A percentile compares a stretch with the other conserved stretches of the same genome.
These are phyloP conservation scores for Cajanus cajan DNA, from an alignment of 306 rosid genomes.

Conservation along the genomic window DNA sequence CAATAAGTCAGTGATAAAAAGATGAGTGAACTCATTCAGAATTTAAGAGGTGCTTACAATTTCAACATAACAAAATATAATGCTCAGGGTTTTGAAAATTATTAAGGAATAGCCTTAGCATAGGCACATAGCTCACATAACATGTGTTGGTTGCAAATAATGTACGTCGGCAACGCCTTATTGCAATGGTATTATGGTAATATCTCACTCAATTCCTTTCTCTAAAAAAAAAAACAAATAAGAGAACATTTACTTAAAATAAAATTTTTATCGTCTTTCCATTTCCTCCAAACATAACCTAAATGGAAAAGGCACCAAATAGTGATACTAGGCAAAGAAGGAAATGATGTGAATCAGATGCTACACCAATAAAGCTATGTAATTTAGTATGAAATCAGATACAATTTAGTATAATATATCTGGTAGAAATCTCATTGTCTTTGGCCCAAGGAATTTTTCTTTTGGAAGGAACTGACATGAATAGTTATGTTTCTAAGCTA, in stretches of 20 bases:
- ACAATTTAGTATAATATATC: neutral
- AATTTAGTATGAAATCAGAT: neutral
- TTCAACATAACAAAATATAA: neutral
- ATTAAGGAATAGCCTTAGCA: neutral
- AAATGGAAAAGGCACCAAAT: neutral
- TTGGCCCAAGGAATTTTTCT: neutral
- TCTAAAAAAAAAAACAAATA: neutral
- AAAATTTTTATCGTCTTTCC: neutral
- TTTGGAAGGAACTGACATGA: neutral
- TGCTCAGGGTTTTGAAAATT: neutral
- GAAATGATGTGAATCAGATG: neutral
- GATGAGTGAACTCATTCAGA: conserved; percentile 14
- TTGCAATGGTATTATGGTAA: no score
- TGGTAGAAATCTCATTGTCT: neutral
- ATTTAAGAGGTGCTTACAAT: neutral
- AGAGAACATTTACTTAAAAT: neutral
- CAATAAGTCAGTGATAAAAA: conserved; percentile 20
- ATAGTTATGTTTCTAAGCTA: neutral
- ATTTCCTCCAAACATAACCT: conserved; percentile 1
- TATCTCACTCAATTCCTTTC: neutral
- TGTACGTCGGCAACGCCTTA: no score
- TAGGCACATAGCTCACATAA: conserved; percentile 5
- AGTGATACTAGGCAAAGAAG: neutral
- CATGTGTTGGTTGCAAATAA: neutral
- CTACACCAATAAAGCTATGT: neutral